Conservation (phyloP, 441 rosid species). For the Erysimum cheiri region DNA sequence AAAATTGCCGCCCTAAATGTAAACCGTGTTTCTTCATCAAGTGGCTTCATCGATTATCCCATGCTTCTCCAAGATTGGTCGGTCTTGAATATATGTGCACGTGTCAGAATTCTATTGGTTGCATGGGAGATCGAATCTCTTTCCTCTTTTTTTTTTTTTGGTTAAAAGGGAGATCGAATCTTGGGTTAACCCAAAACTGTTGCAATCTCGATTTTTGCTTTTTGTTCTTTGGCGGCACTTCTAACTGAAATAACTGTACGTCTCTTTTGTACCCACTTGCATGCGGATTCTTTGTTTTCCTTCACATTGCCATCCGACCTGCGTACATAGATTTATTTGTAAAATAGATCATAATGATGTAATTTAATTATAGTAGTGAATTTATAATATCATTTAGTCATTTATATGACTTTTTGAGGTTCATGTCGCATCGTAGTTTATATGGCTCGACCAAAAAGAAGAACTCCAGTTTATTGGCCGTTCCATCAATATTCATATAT, state of each 20-base stretch:
- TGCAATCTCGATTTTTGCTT: slow-evolving; percentile 32
- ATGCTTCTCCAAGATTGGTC: slow-evolving; percentile 43
- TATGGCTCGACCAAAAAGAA: neutral
- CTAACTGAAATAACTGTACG: slow-evolving; percentile 48
- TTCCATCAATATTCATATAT: neutral
- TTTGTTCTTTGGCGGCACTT: slow-evolving; percentile 42
- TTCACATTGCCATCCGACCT: slow-evolving; percentile 21
- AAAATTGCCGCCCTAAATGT: slow-evolving; percentile 7
- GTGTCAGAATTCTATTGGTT: slow-evolving; percentile 24
- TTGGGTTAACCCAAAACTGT: slow-evolving; percentile 44
- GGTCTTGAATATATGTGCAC: slow-evolving; percentile 43
- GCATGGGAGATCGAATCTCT: slow-evolving; percentile 40
- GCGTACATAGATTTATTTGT: neutral
- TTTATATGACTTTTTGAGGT: neutral
- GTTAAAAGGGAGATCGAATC: slow-evolving; percentile 32
- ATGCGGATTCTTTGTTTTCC: neutral
- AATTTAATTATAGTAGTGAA: neutral
- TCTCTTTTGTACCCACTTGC: slow-evolving; percentile 43
- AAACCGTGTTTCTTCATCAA: slow-evolving; percentile 45
- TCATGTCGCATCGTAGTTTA: neutral
- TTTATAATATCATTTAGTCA: neutral
- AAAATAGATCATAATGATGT: neutral
- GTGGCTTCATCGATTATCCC: slow-evolving; percentile 38
- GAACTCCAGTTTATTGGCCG: neutral
- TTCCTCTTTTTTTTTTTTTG: neutral